Base-by-base conservation (phyloP, 208 protist genomes). In the Herpetomonas samuelpessoai region DNA sequence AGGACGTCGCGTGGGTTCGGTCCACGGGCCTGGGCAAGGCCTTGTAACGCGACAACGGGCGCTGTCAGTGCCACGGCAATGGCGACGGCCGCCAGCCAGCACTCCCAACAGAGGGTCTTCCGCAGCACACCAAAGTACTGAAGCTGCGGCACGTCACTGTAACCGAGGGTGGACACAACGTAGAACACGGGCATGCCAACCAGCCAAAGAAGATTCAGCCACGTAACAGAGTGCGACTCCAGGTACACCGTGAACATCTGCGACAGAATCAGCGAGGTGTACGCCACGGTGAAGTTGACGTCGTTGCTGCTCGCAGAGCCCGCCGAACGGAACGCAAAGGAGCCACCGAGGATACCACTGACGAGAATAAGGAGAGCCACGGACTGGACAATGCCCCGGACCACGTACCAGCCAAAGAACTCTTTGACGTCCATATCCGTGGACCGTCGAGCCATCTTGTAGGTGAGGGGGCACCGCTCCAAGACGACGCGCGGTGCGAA, bases 171-270 rank as follows among this genome's bases (percentile, higher is more conserved):
- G 3, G 68, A 57, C 9, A 69, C 60, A 21, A 85, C 22, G 58
- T 92, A 92, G 19, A 91, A 49, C 2, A 78, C 9, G 2, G 88
- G 88, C 84, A 92, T 92, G 14, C 74, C 83, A 24, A 91, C 25
- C 14, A 95, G 69, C 50, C 52, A 65, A 28, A 92, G 46, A 2
- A 81, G 45, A 52, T 95, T 95, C 4, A 79, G 57, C 44, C 70
- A 62, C 10, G 91, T 97, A 18, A 97, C 58, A 2, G 82, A 71
- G 69, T 97, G 75, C 26, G 91, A 97, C 49, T 97, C 88, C 22
- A 89, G 60, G 54, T 92, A 74, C 35, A 98, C 49, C 1, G 82
- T 93, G 18, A 91, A 38, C 26, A 93, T 58, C 63, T 97, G 93
- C 22, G 91, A 82, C 14, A 96, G 38, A 39, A 98, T 88, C 10